Percentiles rank a stretch among this genome's conserved stretches.
Evolutionary conservation across 108 stramenopile species (phyloP).

Genomic region (Epithemia pelagica): DNA sequence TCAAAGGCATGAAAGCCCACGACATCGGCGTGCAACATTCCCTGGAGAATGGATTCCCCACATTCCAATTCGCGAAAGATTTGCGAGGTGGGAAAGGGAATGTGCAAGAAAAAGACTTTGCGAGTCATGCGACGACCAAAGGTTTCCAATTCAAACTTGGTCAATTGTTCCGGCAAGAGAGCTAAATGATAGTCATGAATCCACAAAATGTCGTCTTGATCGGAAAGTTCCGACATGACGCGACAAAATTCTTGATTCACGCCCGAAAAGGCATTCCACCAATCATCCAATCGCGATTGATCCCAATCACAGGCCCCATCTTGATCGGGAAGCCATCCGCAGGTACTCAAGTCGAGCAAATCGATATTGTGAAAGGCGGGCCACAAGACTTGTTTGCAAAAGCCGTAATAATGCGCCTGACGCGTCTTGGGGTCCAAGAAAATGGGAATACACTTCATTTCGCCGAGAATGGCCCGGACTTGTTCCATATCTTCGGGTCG

Average conservation of each 20-base stretch:
- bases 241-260: slow-evolving; percentile 84
- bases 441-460: slow-evolving; percentile 93
- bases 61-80: slow-evolving; percentile 95
- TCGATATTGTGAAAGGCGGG: slow-evolving; percentile 98
- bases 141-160: slow-evolving; percentile 28
- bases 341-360: slow-evolving; percentile 70
- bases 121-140: slow-evolving; percentile 28
- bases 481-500: slow-evolving; percentile 69
- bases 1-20: slow-evolving; percentile 99
- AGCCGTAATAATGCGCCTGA: slow-evolving; percentile 86
- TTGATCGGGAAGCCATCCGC: slow-evolving; percentile 37
- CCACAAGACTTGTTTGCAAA: slow-evolving; percentile 97
- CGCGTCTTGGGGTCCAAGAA: slow-evolving; percentile 62
- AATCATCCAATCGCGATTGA: slow-evolving; percentile 72
- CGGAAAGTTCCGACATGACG: slow-evolving; percentile 49
- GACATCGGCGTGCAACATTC: slow-evolving; percentile 96
- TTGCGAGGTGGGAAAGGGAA: slow-evolving; percentile 98
- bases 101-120: slow-evolving; percentile 98
- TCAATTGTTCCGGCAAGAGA: slow-evolving; percentile 84
- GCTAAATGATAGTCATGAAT: slow-evolving; percentile 99
- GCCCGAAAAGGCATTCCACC: slow-evolving; percentile 83
- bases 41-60: slow-evolving; percentile 88
- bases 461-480: slow-evolving; percentile 56
- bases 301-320: slow-evolving; percentile 66
- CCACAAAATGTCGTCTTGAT: slow-evolving; percentile 84